Evolutionary conservation across 1,284 basidiomycete species (phyloP).

Genomic region (Trichosporon faecale): DNA sequence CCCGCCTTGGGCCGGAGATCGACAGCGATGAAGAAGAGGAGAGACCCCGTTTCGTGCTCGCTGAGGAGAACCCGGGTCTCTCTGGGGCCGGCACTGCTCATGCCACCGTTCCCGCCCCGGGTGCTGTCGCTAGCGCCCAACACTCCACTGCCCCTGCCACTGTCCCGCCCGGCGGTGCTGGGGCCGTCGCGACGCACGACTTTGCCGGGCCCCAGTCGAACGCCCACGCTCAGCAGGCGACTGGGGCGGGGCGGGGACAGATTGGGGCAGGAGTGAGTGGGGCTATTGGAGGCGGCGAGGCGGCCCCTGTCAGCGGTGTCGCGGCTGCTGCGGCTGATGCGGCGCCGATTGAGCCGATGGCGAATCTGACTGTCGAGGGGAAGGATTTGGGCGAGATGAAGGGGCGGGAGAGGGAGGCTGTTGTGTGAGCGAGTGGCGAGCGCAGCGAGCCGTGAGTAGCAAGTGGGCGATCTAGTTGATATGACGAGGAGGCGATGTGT

Average conservation of each 20-base stretch:
- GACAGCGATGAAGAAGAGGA: slow-evolving; percentile 19
- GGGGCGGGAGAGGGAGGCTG: not conserved
- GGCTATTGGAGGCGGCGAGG: not conserved
- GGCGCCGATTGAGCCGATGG: not conserved
- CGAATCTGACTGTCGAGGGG: not conserved
- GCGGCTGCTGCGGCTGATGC: not conserved
- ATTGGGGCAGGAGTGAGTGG: not conserved
- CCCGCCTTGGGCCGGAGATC: slow-evolving; percentile 31
- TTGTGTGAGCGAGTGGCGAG: not conserved
- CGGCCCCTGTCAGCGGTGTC: not conserved
- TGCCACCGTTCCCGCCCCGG: not conserved
- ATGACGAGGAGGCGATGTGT: not conserved
- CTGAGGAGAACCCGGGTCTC: not conserved
- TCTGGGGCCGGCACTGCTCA: not conserved
- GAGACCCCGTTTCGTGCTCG: not conserved
- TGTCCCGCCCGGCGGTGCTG: no score
- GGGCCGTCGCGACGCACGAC: no score
- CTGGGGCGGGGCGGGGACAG: not conserved
- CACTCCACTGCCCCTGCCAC: no score
- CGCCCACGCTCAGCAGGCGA: no score
- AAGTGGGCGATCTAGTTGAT: no score
- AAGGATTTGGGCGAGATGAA: not conserved
- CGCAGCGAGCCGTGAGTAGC: not conserved
- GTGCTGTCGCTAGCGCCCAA: not conserved
- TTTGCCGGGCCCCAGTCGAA: no score